These are phyloP conservation scores for Malus fusca DNA, from an alignment of 306 rosid genomes.

Conservation along the genomic window DNA sequence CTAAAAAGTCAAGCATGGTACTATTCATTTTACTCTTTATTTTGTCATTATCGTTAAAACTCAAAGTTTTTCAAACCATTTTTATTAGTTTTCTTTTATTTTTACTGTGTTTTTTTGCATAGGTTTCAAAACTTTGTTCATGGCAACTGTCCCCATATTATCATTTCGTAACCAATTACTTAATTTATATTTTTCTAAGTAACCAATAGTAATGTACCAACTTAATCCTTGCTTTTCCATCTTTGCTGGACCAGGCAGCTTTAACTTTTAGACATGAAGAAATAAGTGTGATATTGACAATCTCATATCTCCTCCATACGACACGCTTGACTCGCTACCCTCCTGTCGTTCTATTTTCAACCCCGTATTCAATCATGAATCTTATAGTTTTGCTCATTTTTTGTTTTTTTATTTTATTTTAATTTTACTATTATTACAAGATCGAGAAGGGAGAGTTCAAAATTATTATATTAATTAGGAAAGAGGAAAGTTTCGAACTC, in stretches of 20 bases:
- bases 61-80: no score
- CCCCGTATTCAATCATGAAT: background rate
- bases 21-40: no score
- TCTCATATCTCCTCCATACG: background rate
- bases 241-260: background rate
- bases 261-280: background rate
- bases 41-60: no score
- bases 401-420: no score
- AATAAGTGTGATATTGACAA: background rate
- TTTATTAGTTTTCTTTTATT: no score
- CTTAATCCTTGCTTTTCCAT: background rate
- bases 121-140: background rate
- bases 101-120: background rate
- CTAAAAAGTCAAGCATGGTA: no score
- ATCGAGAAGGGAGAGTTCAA: no score
- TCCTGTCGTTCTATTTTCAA: background rate
- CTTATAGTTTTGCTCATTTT: background rate
- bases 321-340: background rate
- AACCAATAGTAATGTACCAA: background rate
- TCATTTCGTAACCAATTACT: background rate
- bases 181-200: background rate
- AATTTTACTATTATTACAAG: no score
- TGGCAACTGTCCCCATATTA: background rate
- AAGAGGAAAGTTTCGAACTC: no score
- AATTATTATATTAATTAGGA: no score